These are phyloP conservation scores for Puccinellia tenuiflora DNA, from an alignment of 176 grass and related monocot genomes.

Conservation along the genomic window DNA sequence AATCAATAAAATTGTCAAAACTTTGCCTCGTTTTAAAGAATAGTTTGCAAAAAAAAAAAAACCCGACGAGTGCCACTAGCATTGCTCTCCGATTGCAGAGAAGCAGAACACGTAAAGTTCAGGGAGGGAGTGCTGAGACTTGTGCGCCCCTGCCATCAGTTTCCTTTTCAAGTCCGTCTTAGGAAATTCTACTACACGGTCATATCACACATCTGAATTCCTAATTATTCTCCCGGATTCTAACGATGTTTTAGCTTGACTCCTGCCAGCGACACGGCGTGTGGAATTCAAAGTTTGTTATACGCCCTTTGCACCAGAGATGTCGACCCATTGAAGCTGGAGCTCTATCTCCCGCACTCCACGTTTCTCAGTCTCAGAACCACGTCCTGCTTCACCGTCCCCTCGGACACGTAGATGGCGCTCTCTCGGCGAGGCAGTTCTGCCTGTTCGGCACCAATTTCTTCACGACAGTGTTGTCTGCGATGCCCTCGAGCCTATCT, in stretches of 20 bases:
- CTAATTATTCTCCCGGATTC: not conserved
- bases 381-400: slow-evolving; percentile 59
- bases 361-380: slow-evolving; percentile 48
- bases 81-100: too few relatives aligned
- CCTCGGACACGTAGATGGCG: slow-evolving; percentile 33
- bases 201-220: too few relatives aligned
- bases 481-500: slow-evolving; percentile 49
- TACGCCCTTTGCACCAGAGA: slow-evolving; percentile 29
- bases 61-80: too few relatives aligned
- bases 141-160: too few relatives aligned
- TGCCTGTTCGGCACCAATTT: slow-evolving; percentile 55
- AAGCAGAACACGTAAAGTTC: too few relatives aligned
- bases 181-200: too few relatives aligned
- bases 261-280: not conserved
- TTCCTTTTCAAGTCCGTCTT: too few relatives aligned
- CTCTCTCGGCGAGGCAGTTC: slow-evolving; percentile 68
- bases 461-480: slow-evolving; percentile 34
- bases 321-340: slow-evolving; percentile 49
- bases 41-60: too few relatives aligned
- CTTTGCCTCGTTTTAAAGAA: too few relatives aligned
- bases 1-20: too few relatives aligned
- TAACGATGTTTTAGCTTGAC: not conserved
- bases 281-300: not conserved
- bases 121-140: too few relatives aligned
- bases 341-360: slow-evolving; percentile 56